A percentile compares a stretch with the other conserved stretches of the same genome.
Evolutionary conservation across 2,329 filamentous ascomycete genomes (phyloP).

Genomic region (Geosmithia flava): DNA sequence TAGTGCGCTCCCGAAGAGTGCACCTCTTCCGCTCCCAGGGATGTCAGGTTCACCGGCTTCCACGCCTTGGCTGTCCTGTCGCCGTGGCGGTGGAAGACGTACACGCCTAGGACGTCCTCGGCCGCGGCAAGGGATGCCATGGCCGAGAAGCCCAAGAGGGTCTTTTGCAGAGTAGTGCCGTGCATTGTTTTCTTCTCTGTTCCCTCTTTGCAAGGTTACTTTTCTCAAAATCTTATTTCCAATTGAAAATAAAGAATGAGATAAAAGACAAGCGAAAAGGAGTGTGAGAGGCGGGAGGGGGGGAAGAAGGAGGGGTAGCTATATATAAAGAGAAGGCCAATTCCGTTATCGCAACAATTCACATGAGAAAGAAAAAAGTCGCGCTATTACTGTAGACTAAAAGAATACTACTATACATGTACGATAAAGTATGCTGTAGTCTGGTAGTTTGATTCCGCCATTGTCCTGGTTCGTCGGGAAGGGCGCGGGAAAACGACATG

Average conservation of each 20-base stretch:
- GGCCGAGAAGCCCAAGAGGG: neutral
- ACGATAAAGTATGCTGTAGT: too few species aligned
- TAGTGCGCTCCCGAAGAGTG: conserved; percentile 64
- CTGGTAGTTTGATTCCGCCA: too few species aligned
- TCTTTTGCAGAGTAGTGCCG: neutral
- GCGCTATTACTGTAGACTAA: too few species aligned
- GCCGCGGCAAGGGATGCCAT: conserved; percentile 4
- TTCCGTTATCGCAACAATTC: too few species aligned
- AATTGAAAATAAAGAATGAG: neutral
- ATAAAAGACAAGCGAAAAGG: neutral
- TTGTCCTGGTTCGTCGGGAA: too few species aligned
- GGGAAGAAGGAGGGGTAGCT: too few species aligned
- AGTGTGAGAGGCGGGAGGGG: neutral
- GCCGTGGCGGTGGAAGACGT: conserved; percentile 83
- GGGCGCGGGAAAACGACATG: too few species aligned
- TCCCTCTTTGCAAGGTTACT: neutral
- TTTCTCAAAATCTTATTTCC: too few species aligned
- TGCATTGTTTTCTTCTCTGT: neutral
- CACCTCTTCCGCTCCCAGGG: conserved; percentile 67
- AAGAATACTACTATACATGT: too few species aligned
- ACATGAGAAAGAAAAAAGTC: too few species aligned
- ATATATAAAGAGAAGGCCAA: too few species aligned
- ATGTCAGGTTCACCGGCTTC: conserved; percentile 60
- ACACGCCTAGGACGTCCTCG: conserved; percentile 69
- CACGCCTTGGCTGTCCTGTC: conserved; percentile 73